A percentile compares a stretch with the other conserved stretches of the same genome.
Evolutionary conservation across 495 filamentous ascomycete species (phyloP).

Genomic region (Annulohypoxylon bovei): DNA sequence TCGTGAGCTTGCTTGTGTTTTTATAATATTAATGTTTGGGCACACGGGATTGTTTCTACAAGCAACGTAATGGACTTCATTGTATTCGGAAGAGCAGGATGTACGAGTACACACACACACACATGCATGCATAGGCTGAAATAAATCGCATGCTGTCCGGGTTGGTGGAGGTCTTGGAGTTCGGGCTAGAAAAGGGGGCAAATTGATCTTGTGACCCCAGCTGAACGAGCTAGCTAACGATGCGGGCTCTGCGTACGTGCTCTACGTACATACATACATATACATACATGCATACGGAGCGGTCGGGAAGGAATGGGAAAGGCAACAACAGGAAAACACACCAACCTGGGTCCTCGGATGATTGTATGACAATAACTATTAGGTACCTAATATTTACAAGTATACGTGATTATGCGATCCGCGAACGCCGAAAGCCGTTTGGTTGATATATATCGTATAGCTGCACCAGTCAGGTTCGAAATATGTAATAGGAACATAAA

Average conservation of each 20-base stretch:
- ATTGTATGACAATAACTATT: conserved; percentile 9
- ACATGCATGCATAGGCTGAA: background rate
- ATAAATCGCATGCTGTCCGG: background rate
- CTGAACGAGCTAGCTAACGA: conserved; percentile 1
- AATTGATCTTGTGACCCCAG: background rate
- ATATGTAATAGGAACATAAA: background rate
- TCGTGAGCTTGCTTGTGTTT: background rate
- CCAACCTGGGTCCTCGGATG: conserved; percentile 1
- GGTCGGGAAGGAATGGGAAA: background rate
- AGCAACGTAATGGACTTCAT: background rate
- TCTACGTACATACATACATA: background rate
- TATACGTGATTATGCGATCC: background rate
- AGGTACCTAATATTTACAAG: background rate
- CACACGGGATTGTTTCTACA: background rate
- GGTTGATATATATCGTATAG: background rate
- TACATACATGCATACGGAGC: background rate
- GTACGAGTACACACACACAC: background rate
- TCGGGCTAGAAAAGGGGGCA: conserved; percentile 2
- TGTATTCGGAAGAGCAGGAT: background rate
- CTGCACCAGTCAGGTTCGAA: background rate
- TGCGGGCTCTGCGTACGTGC: background rate
- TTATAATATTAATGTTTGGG: background rate
- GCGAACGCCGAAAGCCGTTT: background rate
- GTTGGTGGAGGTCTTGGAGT: conserved; percentile 7
- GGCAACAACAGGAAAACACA: background rate